Base-by-base conservation (phyloP, 345 rosid species). In the Bretschneidera sinensis region DNA sequence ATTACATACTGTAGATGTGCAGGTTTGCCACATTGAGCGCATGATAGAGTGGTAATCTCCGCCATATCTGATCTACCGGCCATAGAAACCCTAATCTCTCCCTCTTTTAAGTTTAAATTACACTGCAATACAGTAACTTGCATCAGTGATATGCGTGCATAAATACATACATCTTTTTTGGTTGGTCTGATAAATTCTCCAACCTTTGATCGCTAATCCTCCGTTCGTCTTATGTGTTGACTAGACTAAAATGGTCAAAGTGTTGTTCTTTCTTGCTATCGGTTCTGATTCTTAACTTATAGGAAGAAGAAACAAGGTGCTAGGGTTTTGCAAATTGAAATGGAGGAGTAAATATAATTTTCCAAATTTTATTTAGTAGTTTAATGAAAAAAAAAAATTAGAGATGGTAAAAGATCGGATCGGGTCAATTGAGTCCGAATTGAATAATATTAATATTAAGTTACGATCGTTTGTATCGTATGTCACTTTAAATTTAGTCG, bases 1-100 rank as follows among this genome's bases (percentile, higher is more conserved):
- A 43, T 60, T 74, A 74, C 78, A 66, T 74, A 74, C 78, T 74
- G 78, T 55, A 74, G 78, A 56, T 51, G 64, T 9, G 78, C 78
- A 51, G 78, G 74, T 59, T 74, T 74, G 43, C 70, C 54, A 56
- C 78, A 74, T 17, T 69, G 66, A 69, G 67, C 74, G 64, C 78
- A 74, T 17, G 71, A 68, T 1, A 74, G 60, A 55, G 70, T 22
- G 9, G 55, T 24, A 21, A 54, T 21, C 65, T 0, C 65, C 64
- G 70, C 65, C 15, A 61, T 63, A 68, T 68, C 63, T 43, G 73
- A 68, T 62, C 69, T 69, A 62, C 70, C 59, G 34, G 70, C 74
- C 78, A 74, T 74, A 54, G 35, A 17, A 43, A 39, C 23, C 53
- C 39, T 31, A 54, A 14, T 43, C 24, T 28, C 5, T 31, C 50